Conservation (phyloP, 2,329 filamentous ascomycete species). For the Fusarium incarnatum region DNA sequence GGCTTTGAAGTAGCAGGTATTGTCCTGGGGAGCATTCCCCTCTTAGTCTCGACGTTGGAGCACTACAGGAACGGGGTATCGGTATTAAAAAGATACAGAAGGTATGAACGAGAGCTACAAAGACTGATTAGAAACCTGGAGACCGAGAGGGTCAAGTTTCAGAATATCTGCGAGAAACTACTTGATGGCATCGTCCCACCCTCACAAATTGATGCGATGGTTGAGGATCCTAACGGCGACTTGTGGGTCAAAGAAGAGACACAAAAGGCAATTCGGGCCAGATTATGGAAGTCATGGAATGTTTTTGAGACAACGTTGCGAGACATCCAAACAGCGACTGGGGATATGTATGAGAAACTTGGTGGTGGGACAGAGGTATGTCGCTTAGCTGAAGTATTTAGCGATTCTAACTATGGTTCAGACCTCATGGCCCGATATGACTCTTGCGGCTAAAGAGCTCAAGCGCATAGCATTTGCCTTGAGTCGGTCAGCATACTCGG, state of each 20-base stretch:
- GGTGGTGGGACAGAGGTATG: neutral
- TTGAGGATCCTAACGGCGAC: neutral
- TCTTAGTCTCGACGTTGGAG: neutral
- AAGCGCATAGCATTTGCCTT: neutral
- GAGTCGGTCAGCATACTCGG: neutral
- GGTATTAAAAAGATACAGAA: neutral
- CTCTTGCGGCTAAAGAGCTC: neutral
- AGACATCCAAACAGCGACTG: neutral
- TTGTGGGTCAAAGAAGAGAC: constrained; percentile 1
- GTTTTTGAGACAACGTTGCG: neutral
- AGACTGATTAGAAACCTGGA: constrained; percentile 12
- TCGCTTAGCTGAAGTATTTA: fast-evolving
- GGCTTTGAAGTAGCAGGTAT: constrained; percentile 8
- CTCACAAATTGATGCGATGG: constrained; percentile 1
- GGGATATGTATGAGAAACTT: neutral
- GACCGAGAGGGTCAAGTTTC: constrained; percentile 7
- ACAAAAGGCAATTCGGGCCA: neutral
- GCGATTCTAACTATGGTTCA: neutral
- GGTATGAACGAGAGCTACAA: constrained; percentile 2
- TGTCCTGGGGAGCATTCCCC: constrained; percentile 10
- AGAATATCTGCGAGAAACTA: constrained; percentile 27
- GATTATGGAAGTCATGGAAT: constrained; percentile 7
- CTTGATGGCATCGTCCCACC: neutral
- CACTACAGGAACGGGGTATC: constrained; percentile 5
- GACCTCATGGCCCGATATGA: neutral